A percentile compares a stretch with the other conserved stretches of the same genome.
Conservation (phyloP, 2,329 filamentous ascomycete species). For the Alternaria incomplexa region DNA sequence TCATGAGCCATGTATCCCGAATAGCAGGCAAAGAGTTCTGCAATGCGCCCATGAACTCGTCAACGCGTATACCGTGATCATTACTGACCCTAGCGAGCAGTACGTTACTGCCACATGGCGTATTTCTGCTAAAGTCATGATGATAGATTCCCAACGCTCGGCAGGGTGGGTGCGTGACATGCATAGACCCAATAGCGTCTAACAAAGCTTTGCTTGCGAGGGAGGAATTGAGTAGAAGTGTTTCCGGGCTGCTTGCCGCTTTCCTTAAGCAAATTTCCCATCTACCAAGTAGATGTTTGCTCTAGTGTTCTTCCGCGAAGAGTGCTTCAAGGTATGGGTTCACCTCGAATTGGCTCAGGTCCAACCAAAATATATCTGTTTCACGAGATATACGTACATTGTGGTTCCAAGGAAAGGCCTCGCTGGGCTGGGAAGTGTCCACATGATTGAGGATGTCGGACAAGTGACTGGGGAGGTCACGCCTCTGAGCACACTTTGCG, state of each 20-base stretch:
- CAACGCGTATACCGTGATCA: background rate
- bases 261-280: background rate
- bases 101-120: too few species aligned
- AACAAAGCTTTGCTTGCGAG: background rate
- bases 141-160: background rate
- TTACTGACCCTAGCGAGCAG: background rate
- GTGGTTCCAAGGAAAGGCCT: background rate
- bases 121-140: background rate
- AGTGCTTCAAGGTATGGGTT: background rate
- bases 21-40: too few species aligned
- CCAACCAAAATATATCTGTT: background rate
- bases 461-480: background rate
- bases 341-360: background rate
- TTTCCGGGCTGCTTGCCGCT: background rate
- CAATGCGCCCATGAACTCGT: fast-evolving
- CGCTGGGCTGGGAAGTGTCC: background rate
- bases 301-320: background rate
- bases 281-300: background rate
- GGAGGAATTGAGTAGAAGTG: background rate
- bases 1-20: too few species aligned
- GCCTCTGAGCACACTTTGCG: background rate
- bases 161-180: background rate
- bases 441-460: background rate
- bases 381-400: background rate
- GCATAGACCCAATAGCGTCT: background rate